phyloP scores from a whole-genome alignment of 2,329 filamentous ascomycete species.

The Zarea fungicola region DNA sequence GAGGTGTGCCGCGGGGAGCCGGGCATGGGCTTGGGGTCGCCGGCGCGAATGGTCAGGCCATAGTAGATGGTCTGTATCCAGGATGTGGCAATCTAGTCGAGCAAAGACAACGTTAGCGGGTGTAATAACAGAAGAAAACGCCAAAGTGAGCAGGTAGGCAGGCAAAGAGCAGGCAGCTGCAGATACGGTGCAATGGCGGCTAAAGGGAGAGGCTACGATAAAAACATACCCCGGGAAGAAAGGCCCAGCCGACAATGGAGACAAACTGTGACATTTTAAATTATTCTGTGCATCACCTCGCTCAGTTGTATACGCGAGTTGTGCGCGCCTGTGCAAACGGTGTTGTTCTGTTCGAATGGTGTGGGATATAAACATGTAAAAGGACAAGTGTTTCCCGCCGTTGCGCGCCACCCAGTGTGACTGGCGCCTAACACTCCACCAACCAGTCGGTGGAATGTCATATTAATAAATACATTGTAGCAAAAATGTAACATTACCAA shows the following conservation, averaged over 20 bases:
- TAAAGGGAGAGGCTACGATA: background rate
- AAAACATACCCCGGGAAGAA: constrained; percentile 47
- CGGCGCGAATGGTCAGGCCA: constrained; percentile 80
- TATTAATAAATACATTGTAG: background rate
- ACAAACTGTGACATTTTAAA: constrained; percentile 45
- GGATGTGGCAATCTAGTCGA: constrained; percentile 64
- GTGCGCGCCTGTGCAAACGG: background rate
- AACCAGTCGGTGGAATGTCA: background rate
- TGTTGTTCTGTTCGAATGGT: background rate
- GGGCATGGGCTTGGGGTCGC: constrained; percentile 70
- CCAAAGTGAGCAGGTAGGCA: background rate
- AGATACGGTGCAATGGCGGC: too few species aligned
- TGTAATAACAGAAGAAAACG: background rate
- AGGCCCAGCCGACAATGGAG: constrained; percentile 52
- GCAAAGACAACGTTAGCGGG: constrained; percentile 14
- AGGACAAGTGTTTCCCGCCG: constrained; percentile 11
- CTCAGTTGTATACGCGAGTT: background rate
- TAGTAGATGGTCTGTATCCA: constrained; percentile 82
- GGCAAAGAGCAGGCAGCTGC: too few species aligned
- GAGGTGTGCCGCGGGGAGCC: constrained; percentile 62
- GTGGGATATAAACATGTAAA: background rate
- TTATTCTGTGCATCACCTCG: background rate
- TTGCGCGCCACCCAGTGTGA: background rate
- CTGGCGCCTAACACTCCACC: background rate
- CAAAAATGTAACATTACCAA: background rate